Evolutionary conservation across 495 filamentous ascomycete species (phyloP).

Genomic region (Rostrohypoxylon terebratum): DNA sequence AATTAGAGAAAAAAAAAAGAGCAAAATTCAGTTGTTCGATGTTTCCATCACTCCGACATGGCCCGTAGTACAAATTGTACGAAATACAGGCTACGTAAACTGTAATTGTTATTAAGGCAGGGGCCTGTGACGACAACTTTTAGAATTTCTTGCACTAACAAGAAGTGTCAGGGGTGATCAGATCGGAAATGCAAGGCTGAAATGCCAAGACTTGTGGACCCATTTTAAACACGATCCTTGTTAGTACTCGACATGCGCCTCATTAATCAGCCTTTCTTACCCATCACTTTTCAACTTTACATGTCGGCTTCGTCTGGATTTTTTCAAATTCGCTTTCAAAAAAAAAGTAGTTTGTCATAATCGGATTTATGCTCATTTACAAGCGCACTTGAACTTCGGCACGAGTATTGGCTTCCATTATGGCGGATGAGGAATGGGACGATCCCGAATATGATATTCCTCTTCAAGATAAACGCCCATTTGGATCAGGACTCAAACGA

Average conservation of each 20-base stretch:
- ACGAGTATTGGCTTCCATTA: not conserved
- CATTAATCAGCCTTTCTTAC: conserved; percentile 25
- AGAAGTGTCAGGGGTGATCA: conserved; percentile 23
- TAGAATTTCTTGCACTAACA: conserved; percentile 8
- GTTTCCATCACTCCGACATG: conserved; percentile 30
- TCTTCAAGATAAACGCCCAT: conserved; percentile 78
- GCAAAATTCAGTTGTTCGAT: conserved; percentile 25
- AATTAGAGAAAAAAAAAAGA: not conserved
- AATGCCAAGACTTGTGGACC: not conserved
- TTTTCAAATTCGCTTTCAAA: not conserved
- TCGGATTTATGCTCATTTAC: not conserved
- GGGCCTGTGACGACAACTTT: conserved; percentile 39
- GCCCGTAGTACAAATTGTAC: not conserved
- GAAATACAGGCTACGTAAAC: conserved; percentile 8
- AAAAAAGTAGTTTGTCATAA: not conserved
- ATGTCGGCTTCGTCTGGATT: conserved; percentile 3
- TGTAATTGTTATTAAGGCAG: conserved; percentile 19
- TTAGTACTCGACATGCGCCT: conserved; percentile 28
- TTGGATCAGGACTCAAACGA: conserved; percentile 80
- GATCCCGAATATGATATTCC: conserved; percentile 69
- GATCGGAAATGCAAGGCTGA: conserved; percentile 42
- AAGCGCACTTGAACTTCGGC: not conserved
- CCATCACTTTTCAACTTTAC: conserved; percentile 6
- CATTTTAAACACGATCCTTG: conserved; percentile 17
- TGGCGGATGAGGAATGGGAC: conserved; percentile 42